These are phyloP conservation scores for Metrosideros polymorpha DNA, from an alignment of 441 rosid genomes.

Conservation along the genomic window DNA sequence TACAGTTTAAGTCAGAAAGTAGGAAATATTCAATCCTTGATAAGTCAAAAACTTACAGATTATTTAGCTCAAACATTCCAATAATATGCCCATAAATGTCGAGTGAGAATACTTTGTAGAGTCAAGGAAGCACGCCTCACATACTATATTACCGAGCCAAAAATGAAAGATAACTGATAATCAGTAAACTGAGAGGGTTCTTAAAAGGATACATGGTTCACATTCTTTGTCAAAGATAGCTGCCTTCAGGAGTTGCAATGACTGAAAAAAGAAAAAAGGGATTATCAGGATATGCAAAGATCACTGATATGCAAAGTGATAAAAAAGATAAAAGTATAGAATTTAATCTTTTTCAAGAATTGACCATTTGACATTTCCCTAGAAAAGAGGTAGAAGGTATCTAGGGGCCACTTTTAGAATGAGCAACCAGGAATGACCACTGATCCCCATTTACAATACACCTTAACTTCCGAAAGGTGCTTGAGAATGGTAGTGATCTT, in stretches of 20 bases:
- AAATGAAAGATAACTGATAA: not conserved
- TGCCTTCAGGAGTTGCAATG: slow-evolving; percentile 66
- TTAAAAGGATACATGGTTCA: slow-evolving; percentile 68
- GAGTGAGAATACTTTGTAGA: slow-evolving; percentile 66
- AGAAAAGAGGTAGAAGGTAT: not conserved
- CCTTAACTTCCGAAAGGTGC: not conserved
- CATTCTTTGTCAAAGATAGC: slow-evolving; percentile 78
- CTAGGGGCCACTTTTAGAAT: not conserved
- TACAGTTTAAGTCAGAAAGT: not conserved
- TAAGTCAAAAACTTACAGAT: slow-evolving; percentile 51
- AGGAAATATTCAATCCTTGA: not conserved
- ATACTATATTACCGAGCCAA: not conserved
- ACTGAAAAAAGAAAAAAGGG: slow-evolving; percentile 31
- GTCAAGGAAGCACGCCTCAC: slow-evolving; percentile 39
- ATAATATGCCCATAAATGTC: slow-evolving; percentile 83
- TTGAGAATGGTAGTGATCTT: not conserved
- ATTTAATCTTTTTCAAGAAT: not conserved
- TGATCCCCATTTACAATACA: not conserved
- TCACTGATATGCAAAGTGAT: not conserved
- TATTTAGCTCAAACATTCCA: slow-evolving; percentile 96
- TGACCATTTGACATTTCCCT: not conserved
- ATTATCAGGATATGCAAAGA: not conserved
- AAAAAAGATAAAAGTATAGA: not conserved
- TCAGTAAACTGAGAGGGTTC: not conserved
- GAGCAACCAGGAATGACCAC: not conserved